Conservation (phyloP, 2,329 filamentous ascomycete species). For the Venturia carpophila region DNA sequence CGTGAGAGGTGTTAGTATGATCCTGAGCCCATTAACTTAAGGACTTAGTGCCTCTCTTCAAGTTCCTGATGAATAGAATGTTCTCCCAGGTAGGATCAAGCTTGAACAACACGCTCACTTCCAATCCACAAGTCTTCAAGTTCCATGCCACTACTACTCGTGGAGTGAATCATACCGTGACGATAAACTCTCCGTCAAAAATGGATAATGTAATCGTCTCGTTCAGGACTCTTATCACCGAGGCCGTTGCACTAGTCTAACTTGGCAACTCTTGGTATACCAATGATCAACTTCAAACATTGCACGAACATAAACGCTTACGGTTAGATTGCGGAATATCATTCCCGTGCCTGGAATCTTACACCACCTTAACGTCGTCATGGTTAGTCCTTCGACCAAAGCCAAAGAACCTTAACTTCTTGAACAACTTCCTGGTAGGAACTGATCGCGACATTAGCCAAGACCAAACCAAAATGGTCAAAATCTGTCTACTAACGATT, state of each 20-base stretch:
- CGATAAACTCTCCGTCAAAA: not conserved
- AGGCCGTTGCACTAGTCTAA: not conserved
- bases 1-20: not conserved
- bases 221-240: not conserved
- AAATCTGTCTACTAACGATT: not conserved
- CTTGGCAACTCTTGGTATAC: not conserved
- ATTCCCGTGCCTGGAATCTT: not conserved
- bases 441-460: not conserved
- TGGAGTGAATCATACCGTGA: not conserved
- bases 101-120: not conserved
- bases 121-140: not conserved
- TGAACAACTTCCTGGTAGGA: not conserved
- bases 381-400: not conserved
- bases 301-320: not conserved
- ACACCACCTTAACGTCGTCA: not conserved
- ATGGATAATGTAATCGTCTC: not conserved
- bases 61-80: not conserved
- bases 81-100: not conserved
- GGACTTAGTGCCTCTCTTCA: too few species aligned
- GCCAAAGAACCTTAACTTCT: not conserved
- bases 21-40: not conserved
- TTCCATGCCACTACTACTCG: too few species aligned
- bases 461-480: not conserved
- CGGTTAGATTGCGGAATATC: slow-evolving; percentile 1
- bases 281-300: slow-evolving; percentile 3